Evolutionary conservation across 768 basidiomycete species (phyloP).

Genomic region (Tephrocybe sp.): DNA sequence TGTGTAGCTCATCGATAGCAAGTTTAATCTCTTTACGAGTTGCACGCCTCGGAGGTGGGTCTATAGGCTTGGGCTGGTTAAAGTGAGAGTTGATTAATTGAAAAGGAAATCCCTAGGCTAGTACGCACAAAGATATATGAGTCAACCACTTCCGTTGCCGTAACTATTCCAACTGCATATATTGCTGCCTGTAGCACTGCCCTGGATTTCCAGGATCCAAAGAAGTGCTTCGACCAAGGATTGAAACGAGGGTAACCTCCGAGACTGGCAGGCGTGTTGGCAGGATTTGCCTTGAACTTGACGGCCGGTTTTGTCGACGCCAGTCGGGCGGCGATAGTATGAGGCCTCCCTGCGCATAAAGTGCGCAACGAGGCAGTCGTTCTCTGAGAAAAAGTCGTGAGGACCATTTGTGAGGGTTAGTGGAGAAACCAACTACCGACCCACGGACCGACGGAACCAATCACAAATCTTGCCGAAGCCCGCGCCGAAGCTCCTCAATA

Average conservation of each 20-base stretch:
- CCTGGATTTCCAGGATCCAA: slow-evolving; percentile 30
- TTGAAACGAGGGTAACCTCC: slow-evolving; percentile 27
- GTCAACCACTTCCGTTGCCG: slow-evolving; percentile 26
- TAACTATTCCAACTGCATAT: slow-evolving; percentile 36
- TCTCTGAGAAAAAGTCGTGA: neutral
- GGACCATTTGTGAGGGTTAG: no score
- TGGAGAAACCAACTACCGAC: no score
- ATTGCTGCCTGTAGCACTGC: slow-evolving; percentile 34
- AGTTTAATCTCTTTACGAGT: slow-evolving; percentile 42
- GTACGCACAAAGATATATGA: slow-evolving; percentile 27
- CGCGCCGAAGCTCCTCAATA: neutral
- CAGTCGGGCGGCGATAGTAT: neutral
- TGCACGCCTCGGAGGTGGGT: slow-evolving; percentile 36
- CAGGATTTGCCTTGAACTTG: neutral
- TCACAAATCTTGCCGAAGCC: neutral
- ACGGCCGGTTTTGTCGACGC: neutral
- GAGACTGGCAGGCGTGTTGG: neutral
- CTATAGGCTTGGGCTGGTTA: slow-evolving; percentile 7
- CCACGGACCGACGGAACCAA: no score
- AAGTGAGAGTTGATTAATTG: neutral
- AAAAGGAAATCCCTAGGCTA: neutral
- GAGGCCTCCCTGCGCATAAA: neutral
- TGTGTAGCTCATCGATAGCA: slow-evolving; percentile 55
- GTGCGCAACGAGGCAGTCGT: neutral
- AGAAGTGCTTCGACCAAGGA: slow-evolving; percentile 41